These are phyloP conservation scores for Colletotrichum echinochloae DNA, from an alignment of 2,329 filamentous ascomycete genomes.

Conservation along the genomic window DNA sequence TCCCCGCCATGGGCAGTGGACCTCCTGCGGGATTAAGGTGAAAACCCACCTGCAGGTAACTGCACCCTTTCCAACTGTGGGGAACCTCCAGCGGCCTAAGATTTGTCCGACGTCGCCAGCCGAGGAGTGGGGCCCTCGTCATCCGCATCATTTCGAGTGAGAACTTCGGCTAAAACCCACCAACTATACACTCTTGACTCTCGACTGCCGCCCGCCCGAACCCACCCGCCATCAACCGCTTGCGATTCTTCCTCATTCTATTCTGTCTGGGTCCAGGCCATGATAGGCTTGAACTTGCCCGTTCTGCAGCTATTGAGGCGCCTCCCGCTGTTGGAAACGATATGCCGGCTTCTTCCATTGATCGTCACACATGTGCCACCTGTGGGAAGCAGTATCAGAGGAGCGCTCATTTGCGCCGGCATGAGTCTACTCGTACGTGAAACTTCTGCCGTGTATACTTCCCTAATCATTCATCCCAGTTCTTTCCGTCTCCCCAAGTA, in stretches of 20 bases:
- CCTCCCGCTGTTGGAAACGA: not conserved
- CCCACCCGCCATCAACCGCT: slow-evolving; percentile 7
- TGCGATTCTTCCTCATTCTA: not conserved
- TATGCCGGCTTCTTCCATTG: slow-evolving; percentile 20
- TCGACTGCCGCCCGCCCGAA: slow-evolving; percentile 4
- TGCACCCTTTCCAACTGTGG: not conserved
- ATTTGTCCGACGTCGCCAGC: slow-evolving; percentile 24
- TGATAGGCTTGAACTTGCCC: not conserved
- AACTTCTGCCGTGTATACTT: not conserved
- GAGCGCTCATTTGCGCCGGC: slow-evolving; percentile 46
- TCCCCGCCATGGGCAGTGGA: not conserved
- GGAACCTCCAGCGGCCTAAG: not conserved
- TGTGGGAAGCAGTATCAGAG: slow-evolving; percentile 46
- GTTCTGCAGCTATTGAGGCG: not conserved
- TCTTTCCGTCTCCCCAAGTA: not conserved
- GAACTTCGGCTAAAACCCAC: slow-evolving; percentile 41
- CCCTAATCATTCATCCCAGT: not conserved
- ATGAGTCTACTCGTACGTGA: slow-evolving; percentile 45
- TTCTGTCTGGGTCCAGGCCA: too few species aligned
- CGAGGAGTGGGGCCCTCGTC: not conserved
- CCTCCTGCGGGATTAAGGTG: not conserved
- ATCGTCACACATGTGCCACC: slow-evolving; percentile 38
- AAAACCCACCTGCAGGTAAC: slow-evolving; percentile 22
- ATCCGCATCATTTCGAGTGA: slow-evolving; percentile 1
- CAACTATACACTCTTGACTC: slow-evolving; percentile 15